These are phyloP conservation scores for Coleophoma cylindrospora DNA, from an alignment of 2,329 filamentous ascomycete species.

Conservation along the genomic window DNA sequence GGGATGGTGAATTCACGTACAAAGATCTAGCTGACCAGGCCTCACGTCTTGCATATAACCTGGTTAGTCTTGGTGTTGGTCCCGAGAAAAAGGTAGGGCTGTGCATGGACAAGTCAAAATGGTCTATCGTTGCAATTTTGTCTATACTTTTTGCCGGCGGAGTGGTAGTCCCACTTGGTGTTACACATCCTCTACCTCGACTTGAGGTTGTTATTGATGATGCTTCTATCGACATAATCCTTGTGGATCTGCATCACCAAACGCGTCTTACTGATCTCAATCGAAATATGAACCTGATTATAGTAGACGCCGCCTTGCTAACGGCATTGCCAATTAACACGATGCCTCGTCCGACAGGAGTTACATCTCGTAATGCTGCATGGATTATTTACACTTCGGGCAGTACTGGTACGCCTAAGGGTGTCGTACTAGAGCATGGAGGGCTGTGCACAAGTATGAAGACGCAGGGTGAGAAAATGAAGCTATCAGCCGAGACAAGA, in stretches of 20 bases:
- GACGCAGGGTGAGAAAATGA: slow-evolving; percentile 4
- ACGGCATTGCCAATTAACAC: background rate
- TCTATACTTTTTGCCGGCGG: slow-evolving; percentile 21
- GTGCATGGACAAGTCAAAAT: slow-evolving; percentile 18
- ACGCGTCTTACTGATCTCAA: background rate
- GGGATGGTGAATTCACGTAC: slow-evolving; percentile 9
- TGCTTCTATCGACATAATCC: background rate
- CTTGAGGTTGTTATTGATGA: background rate
- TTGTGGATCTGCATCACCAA: background rate
- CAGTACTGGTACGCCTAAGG: slow-evolving; percentile 11
- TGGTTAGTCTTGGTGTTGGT: slow-evolving; percentile 6
- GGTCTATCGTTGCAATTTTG: slow-evolving; percentile 21
- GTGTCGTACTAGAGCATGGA: slow-evolving; percentile 9
- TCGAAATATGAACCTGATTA: background rate
- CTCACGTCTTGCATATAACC: slow-evolving; percentile 1
- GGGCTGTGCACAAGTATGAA: slow-evolving; percentile 3
- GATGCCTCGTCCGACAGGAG: background rate
- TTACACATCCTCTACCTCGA: slow-evolving; percentile 1
- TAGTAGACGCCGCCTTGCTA: background rate
- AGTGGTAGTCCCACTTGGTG: slow-evolving; percentile 10
- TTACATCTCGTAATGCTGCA: slow-evolving; percentile 6
- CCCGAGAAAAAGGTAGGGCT: slow-evolving; percentile 10
- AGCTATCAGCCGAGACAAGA: slow-evolving; percentile 4
- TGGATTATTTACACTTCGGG: slow-evolving; percentile 13
- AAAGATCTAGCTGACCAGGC: slow-evolving; percentile 4